Percentiles rank a stretch among this genome's conserved stretches.
Conservation (phyloP, 441 rosid species). For the Arabidopsis hybrid region DNA sequence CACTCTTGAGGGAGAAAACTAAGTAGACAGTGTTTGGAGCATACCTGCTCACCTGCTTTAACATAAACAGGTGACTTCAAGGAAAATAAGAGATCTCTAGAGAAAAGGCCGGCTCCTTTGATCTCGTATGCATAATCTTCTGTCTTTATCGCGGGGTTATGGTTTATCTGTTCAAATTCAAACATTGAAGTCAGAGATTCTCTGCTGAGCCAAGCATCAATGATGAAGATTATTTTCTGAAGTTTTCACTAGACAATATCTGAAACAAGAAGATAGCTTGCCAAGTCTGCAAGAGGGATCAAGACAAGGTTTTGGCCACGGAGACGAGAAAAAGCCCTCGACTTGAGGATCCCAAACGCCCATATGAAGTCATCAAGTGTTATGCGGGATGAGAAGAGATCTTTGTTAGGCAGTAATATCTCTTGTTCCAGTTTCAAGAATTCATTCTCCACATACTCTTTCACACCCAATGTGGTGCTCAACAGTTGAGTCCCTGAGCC, state of each 20-base stretch:
- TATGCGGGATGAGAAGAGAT: constrained; percentile 67
- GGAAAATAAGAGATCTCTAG: constrained; percentile 86
- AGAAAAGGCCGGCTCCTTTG: constrained; percentile 92
- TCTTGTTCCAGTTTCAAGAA: constrained; percentile 72
- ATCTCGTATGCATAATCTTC: constrained; percentile 93
- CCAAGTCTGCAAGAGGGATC: constrained; percentile 88
- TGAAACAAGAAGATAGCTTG: neutral
- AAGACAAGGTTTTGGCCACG: constrained; percentile 89
- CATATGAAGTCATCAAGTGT: constrained; percentile 75
- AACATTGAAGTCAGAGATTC: constrained; percentile 41
- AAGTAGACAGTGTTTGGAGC: constrained; percentile 28
- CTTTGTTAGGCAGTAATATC: constrained; percentile 60
- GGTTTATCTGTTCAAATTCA: constrained; percentile 73
- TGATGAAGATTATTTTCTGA: constrained; percentile 8
- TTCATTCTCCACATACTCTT: constrained; percentile 67
- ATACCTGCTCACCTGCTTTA: constrained; percentile 93
- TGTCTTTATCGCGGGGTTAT: constrained; percentile 70
- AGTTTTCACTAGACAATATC: neutral
- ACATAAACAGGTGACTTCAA: constrained; percentile 77
- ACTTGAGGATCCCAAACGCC: constrained; percentile 93
- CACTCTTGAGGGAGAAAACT: constrained; percentile 2
- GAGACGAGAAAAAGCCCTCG: constrained; percentile 89
- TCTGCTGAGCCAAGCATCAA: constrained; percentile 1
- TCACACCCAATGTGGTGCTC: constrained; percentile 76
- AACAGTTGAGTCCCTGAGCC: constrained; percentile 80